Conservation (phyloP, 2,329 filamentous ascomycete genomes). For the Ascochyta rabiei region DNA sequence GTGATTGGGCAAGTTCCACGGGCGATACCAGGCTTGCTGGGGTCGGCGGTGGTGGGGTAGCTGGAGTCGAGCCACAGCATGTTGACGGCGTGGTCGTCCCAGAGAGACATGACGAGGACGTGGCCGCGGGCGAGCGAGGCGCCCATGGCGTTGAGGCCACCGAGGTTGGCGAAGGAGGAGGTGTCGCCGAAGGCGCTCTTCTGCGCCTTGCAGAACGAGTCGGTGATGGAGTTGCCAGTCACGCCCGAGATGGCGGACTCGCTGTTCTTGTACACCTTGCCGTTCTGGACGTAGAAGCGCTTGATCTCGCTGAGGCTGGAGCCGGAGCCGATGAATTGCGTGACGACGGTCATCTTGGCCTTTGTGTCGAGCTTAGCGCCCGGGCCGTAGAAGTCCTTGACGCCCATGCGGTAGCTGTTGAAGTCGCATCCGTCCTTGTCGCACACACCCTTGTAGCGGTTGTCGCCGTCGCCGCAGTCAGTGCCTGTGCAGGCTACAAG, state of each 20-base stretch:
- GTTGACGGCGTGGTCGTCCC: slow-evolving; percentile 69
- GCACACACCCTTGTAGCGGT: slow-evolving; percentile 67
- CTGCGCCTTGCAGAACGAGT: slow-evolving; percentile 62
- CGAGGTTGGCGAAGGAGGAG: slow-evolving; percentile 59
- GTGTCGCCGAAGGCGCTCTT: slow-evolving; percentile 63
- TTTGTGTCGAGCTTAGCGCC: slow-evolving; percentile 55
- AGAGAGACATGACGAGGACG: slow-evolving; percentile 68
- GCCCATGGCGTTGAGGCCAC: slow-evolving; percentile 63
- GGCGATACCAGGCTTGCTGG: slow-evolving; percentile 40
- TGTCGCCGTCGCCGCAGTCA: slow-evolving; percentile 47
- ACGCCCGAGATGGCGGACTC: slow-evolving; percentile 54
- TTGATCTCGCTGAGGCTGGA: slow-evolving; percentile 55
- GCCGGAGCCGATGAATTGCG: slow-evolving; percentile 56
- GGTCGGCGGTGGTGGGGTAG: slow-evolving; percentile 58
- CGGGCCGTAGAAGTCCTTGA: slow-evolving; percentile 67
- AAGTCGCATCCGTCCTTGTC: slow-evolving; percentile 73
- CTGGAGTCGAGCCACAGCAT: slow-evolving; percentile 78
- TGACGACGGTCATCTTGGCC: slow-evolving; percentile 57
- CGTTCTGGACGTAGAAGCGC: slow-evolving; percentile 58
- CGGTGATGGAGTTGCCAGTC: slow-evolving; percentile 60
- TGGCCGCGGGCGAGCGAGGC: slow-evolving; percentile 62
- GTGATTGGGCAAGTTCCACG: slow-evolving; percentile 48
- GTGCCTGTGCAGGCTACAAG: slow-evolving; percentile 60
- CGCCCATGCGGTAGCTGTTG: slow-evolving; percentile 66
- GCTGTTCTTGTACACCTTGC: slow-evolving; percentile 56